phyloP scores from a whole-genome alignment of 139 green algal genomes.

The Chlamydomonas sp. region DNA sequence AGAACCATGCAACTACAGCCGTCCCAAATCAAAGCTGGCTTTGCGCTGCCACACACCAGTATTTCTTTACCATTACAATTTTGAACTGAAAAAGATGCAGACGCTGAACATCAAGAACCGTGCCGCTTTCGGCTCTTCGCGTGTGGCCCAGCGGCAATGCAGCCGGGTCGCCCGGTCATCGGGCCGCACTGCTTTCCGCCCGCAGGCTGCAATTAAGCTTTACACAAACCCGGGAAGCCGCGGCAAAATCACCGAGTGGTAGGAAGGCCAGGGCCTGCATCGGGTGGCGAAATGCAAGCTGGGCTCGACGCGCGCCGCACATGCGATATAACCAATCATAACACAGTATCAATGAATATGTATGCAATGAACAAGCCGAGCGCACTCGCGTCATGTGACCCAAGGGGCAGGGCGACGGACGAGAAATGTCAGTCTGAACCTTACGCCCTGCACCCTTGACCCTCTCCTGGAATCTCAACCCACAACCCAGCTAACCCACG shows the following conservation, averaged over 20 bases:
- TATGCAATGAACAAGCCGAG: background rate
- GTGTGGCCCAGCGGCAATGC: no score
- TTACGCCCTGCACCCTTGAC: background rate
- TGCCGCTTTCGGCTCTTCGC: no score
- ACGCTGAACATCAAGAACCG: no score
- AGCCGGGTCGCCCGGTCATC: no score
- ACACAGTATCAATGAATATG: background rate
- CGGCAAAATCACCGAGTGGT: conserved; percentile 54
- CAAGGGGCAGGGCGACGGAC: background rate
- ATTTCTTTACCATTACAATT: no score
- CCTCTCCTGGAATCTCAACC: background rate
- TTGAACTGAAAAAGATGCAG: no score
- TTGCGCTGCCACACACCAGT: no score
- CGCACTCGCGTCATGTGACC: background rate
- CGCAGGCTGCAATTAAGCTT: conserved; percentile 38
- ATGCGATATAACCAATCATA: background rate
- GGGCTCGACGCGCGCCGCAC: no score
- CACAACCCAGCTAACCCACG: background rate
- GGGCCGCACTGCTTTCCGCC: background rate
- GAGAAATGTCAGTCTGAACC: background rate
- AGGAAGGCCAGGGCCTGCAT: background rate
- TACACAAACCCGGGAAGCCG: conserved; percentile 54
- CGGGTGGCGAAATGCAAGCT: background rate
- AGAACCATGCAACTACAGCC: no score
- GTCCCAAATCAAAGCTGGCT: no score